Conservation (phyloP, 176 grass and related monocot genomes). For the Dendrocalamus sinicus region DNA sequence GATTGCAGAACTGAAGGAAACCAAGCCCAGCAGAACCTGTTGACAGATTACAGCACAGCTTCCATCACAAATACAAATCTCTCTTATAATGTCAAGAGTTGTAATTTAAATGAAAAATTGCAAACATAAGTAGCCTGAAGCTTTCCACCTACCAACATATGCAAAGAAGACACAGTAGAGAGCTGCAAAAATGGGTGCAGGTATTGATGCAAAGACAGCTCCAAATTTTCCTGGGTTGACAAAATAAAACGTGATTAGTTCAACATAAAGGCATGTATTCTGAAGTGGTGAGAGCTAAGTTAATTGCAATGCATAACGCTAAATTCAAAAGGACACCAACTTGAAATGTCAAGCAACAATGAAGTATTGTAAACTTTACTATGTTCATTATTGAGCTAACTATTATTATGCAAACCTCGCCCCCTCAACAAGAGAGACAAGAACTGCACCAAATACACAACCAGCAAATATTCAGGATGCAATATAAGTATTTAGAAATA, state of each 20-base stretch:
- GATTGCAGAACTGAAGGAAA: constrained; percentile 98
- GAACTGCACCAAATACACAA: constrained; percentile 1
- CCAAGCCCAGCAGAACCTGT: constrained; percentile 87
- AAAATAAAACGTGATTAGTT: constrained; percentile 22
- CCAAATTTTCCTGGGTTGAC: constrained; percentile 88
- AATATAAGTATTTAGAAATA: background rate
- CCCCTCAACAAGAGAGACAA: background rate
- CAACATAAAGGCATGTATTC: background rate
- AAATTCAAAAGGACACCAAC: background rate
- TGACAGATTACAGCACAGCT: constrained; percentile 36
- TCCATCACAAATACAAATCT: constrained; percentile 24
- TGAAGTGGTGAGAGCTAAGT: background rate
- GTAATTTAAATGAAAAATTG: background rate
- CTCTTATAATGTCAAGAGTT: background rate
- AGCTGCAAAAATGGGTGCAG: constrained; percentile 89
- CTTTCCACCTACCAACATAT: constrained; percentile 79
- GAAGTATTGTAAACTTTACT: background rate
- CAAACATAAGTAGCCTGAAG: background rate
- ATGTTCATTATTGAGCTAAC: background rate
- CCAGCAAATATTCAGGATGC: constrained; percentile 2
- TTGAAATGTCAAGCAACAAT: constrained; percentile 15
- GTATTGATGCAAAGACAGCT: constrained; percentile 98
- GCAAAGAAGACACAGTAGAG: constrained; percentile 99
- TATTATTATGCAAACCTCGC: background rate
- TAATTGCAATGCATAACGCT: background rate